Conservation (phyloP, 164 flowering plant genomes). For the Liquidambar formosana region DNA sequence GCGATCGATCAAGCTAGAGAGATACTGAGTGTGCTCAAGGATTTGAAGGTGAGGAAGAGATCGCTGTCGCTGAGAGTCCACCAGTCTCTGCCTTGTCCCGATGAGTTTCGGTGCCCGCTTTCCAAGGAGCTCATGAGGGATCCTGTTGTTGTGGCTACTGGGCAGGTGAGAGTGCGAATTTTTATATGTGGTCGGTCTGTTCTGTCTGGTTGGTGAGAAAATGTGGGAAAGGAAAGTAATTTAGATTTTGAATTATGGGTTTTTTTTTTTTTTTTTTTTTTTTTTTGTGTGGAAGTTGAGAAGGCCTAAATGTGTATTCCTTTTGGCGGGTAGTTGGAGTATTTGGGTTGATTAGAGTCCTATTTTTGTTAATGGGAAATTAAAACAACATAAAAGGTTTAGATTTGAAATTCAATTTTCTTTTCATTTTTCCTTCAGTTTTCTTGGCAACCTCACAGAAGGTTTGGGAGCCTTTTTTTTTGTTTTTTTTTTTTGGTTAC, state of each 20-base stretch:
- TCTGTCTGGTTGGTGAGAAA: neutral
- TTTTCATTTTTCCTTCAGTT: neutral
- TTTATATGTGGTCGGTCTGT: neutral
- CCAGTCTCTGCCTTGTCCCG: constrained; percentile 33
- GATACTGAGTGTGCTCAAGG: constrained; percentile 40
- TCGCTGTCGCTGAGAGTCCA: constrained; percentile 31
- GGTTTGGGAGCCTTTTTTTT: too few species aligned
- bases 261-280: neutral
- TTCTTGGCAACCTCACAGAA: neutral
- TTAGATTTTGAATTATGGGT: neutral
- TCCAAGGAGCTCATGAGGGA: constrained; percentile 69
- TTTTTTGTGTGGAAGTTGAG: too few species aligned
- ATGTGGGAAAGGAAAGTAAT: neutral
- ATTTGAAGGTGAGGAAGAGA: constrained; percentile 37
- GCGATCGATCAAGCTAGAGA: constrained; percentile 41
- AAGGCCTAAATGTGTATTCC: neutral
- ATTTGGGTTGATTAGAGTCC: too few species aligned
- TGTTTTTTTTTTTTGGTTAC: too few species aligned
- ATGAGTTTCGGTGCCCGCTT: constrained; percentile 61
- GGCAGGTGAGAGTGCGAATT: constrained; percentile 60
- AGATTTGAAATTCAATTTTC: neutral
- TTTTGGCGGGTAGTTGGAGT: too few species aligned
- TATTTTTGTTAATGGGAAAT: too few species aligned
- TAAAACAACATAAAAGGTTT: too few species aligned
- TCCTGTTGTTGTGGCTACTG: constrained; percentile 68